Evolutionary conservation across 768 basidiomycete species (phyloP).

Genomic region (Tylopilus sp.): DNA sequence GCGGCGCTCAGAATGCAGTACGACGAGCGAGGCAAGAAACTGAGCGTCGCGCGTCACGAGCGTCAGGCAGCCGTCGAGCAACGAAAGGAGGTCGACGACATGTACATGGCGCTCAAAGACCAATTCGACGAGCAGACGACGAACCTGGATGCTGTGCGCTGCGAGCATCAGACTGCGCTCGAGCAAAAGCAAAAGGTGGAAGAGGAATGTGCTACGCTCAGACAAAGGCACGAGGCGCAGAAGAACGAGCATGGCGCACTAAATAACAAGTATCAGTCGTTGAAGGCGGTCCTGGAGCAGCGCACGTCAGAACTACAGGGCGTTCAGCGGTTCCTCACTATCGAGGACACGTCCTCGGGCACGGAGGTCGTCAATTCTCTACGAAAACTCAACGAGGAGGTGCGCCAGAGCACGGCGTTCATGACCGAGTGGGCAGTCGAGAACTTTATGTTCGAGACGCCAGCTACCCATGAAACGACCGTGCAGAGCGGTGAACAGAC

Average conservation of each 20-base stretch:
- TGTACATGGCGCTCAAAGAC: constrained; percentile 16
- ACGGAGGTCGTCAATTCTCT: constrained; percentile 44
- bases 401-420: constrained; percentile 42
- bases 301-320: constrained; percentile 42
- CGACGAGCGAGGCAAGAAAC: constrained; percentile 7
- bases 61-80: background rate
- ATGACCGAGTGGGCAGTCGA: constrained; percentile 45
- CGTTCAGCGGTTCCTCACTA: constrained; percentile 41
- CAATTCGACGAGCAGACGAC: constrained; percentile 10
- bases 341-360: constrained; percentile 39
- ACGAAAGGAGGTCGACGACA: constrained; percentile 8
- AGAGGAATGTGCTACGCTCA: constrained; percentile 2
- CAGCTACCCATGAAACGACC: constrained; percentile 2
- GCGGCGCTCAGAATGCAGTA: constrained; percentile 1
- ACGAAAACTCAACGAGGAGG: constrained; percentile 42
- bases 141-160: constrained; percentile 4
- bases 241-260: constrained; percentile 13
- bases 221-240: constrained; percentile 10
- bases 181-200: constrained; percentile 5
- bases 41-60: constrained; percentile 1
- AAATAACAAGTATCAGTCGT: constrained; percentile 7
- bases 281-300: constrained; percentile 31
- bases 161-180: background rate
- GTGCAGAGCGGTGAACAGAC: constrained; percentile 7
- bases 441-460: constrained; percentile 26